These are phyloP conservation scores for Truncatella angustata DNA, from an alignment of 2,329 filamentous ascomycete genomes.

Conservation along the genomic window DNA sequence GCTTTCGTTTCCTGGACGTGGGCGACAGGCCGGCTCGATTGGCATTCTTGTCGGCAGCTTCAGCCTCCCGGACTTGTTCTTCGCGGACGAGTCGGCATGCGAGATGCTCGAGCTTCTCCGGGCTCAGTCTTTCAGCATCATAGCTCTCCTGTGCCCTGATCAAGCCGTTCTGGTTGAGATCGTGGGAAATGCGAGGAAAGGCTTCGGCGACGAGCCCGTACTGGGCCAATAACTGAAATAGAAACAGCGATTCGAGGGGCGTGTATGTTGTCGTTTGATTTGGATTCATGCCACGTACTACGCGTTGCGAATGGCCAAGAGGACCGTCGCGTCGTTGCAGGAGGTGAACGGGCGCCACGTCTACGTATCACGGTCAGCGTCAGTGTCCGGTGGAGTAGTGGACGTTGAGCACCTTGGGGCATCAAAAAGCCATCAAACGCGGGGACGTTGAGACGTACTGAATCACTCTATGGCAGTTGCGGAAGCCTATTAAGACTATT, in stretches of 20 bases:
- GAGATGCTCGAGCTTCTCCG: constrained; percentile 75
- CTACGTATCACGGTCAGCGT: constrained; percentile 31
- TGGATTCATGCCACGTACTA: constrained; percentile 56
- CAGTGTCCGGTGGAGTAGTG: constrained; percentile 10
- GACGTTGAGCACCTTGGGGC: no score
- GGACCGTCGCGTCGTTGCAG: constrained; percentile 50
- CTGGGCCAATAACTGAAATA: constrained; percentile 75
- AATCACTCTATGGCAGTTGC: constrained; percentile 9
- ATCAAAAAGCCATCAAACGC: background rate
- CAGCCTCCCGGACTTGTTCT: constrained; percentile 59
- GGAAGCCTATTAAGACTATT: constrained; percentile 21
- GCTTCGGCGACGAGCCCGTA: constrained; percentile 64
- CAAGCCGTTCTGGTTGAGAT: constrained; percentile 70
- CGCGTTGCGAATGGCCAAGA: constrained; percentile 56
- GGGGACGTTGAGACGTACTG: constrained; percentile 24
- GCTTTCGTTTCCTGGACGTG: constrained; percentile 72
- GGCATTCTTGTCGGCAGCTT: constrained; percentile 37
- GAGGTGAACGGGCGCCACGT: constrained; percentile 56
- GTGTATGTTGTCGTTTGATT: constrained; percentile 66
- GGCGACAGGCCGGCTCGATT: constrained; percentile 43
- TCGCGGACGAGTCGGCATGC: constrained; percentile 76
- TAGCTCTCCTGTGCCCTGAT: constrained; percentile 69
- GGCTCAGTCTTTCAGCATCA: constrained; percentile 70
- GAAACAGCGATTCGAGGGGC: constrained; percentile 79
- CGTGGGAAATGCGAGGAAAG: constrained; percentile 71